Conservation (phyloP, 805 yeast species). For the Metschnikowia gruessii region DNA sequence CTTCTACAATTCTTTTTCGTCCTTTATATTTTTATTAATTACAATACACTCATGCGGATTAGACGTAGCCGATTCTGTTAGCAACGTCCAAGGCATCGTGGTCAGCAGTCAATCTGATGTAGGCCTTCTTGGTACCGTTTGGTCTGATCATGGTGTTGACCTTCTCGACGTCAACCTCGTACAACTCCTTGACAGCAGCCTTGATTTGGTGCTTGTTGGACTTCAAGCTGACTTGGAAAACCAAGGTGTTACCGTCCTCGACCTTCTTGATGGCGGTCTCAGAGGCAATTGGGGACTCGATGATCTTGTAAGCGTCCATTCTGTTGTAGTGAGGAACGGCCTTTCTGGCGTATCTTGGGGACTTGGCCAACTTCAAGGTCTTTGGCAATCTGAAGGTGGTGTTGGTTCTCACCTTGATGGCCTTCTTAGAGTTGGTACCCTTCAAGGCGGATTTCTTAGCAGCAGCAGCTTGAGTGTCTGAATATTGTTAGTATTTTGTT, state of each 20-base stretch:
- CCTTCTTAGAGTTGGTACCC: slow-evolving; percentile 92
- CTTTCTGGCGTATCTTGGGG: slow-evolving; percentile 94
- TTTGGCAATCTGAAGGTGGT: slow-evolving; percentile 97
- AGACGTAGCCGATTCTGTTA: slow-evolving; percentile 99
- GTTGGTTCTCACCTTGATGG: slow-evolving; percentile 88
- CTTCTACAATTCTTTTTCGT: slow-evolving; percentile 8
- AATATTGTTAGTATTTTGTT: slow-evolving; percentile 24
- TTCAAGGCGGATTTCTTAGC: slow-evolving; percentile 99
- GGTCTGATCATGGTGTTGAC: slow-evolving; percentile 98
- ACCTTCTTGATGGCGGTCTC: slow-evolving; percentile 99
- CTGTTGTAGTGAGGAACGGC: slow-evolving; percentile 97
- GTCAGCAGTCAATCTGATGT: slow-evolving; percentile 98
- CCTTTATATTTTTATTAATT: slow-evolving; percentile 21
- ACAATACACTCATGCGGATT: slow-evolving; percentile 33
- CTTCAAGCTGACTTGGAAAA: slow-evolving; percentile 95
- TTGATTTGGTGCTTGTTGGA: slow-evolving; percentile 99
- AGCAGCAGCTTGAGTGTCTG: slow-evolving; percentile 77
- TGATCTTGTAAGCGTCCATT: slow-evolving; percentile 91
- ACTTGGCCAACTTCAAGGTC: slow-evolving; percentile 90
- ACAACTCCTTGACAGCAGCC: slow-evolving; percentile 96
- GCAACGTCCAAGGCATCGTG: slow-evolving; percentile 99
- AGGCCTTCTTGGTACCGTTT: slow-evolving; percentile 99
- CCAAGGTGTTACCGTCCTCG: slow-evolving; percentile 98
- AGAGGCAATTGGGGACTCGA: slow-evolving; percentile 92
- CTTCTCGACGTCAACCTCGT: slow-evolving; percentile 90